phyloP scores from a whole-genome alignment of 257 asterid species.

The Fraxinus anomala region DNA sequence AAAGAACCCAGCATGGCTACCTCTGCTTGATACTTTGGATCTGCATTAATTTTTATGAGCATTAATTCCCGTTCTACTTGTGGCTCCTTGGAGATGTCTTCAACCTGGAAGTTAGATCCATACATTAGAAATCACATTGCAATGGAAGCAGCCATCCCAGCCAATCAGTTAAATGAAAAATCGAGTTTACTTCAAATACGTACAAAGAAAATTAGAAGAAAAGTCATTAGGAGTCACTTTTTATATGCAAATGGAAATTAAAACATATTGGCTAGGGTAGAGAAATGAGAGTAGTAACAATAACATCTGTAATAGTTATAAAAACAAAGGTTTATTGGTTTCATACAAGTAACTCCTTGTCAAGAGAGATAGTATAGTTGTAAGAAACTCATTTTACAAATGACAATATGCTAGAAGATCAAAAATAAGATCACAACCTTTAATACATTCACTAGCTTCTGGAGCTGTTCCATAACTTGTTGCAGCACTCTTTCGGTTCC shows the following conservation, averaged over 20 bases:
- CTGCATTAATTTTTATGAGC: constrained; percentile 88
- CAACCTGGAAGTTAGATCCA: constrained; percentile 59
- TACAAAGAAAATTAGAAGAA: neutral
- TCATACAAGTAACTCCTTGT: no score
- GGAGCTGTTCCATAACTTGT: constrained; percentile 93
- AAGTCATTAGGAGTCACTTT: constrained; percentile 14
- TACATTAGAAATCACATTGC: constrained; percentile 17
- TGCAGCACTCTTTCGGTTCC: constrained; percentile 78
- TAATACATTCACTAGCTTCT: constrained; percentile 83
- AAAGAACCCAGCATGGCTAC: constrained; percentile 38
- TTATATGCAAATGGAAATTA: neutral
- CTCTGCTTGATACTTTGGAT: constrained; percentile 75
- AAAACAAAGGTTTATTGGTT: constrained; percentile 4
- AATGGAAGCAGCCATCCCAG: constrained; percentile 10
- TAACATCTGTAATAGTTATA: neutral
- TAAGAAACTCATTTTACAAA: constrained; percentile 4
- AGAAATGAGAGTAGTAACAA: neutral
- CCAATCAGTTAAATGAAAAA: constrained; percentile 3
- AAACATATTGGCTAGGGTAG: neutral
- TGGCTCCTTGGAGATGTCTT: constrained; percentile 84
- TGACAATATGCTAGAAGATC: constrained; percentile 1
- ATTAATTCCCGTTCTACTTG: constrained; percentile 96
- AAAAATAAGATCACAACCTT: constrained; percentile 56
- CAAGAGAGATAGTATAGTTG: neutral
- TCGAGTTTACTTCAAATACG: constrained; percentile 8